Percentiles rank a stretch among this genome's conserved stretches.
Conservation (phyloP, 768 basidiomycete genomes). For the Gloeostereum incarnatum region DNA sequence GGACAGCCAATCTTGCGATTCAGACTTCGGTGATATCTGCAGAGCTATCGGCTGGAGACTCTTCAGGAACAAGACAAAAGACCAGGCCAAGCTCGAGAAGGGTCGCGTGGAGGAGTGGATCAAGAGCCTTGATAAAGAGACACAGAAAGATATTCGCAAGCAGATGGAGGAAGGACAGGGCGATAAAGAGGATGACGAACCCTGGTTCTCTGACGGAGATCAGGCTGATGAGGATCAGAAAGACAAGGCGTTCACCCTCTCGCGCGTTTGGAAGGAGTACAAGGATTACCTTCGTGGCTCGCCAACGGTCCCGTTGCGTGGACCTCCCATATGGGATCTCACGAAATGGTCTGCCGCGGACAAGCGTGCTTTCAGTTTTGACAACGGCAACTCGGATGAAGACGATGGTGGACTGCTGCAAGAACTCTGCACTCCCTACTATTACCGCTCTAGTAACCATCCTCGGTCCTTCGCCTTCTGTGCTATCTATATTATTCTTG, state of each 20-base stretch:
- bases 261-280: slow-evolving; percentile 29
- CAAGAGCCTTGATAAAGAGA: neutral
- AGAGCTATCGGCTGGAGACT: slow-evolving; percentile 6
- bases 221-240: slow-evolving; percentile 16
- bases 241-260: slow-evolving; percentile 15
- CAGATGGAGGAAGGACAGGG: slow-evolving; percentile 1
- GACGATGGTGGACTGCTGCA: too few species aligned
- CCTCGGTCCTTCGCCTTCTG: too few species aligned
- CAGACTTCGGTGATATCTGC: slow-evolving; percentile 4
- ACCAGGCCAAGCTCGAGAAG: neutral
- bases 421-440: too few species aligned
- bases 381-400: too few species aligned
- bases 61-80: slow-evolving; percentile 3
- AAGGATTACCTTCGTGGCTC: slow-evolving; percentile 15
- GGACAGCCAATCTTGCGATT: neutral
- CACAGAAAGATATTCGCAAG: slow-evolving; percentile 2
- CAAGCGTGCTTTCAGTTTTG: slow-evolving; percentile 20
- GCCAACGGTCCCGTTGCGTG: slow-evolving; percentile 18
- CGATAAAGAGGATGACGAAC: neutral
- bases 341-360: slow-evolving; percentile 22
- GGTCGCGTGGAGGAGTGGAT: neutral
- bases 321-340: slow-evolving; percentile 25
- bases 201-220: slow-evolving; percentile 21
- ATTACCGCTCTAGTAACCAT: too few species aligned
- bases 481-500: too few species aligned